These are phyloP conservation scores for Porpolomopsis calyptriformis DNA, from an alignment of 768 basidiomycete species.

Conservation along the genomic window DNA sequence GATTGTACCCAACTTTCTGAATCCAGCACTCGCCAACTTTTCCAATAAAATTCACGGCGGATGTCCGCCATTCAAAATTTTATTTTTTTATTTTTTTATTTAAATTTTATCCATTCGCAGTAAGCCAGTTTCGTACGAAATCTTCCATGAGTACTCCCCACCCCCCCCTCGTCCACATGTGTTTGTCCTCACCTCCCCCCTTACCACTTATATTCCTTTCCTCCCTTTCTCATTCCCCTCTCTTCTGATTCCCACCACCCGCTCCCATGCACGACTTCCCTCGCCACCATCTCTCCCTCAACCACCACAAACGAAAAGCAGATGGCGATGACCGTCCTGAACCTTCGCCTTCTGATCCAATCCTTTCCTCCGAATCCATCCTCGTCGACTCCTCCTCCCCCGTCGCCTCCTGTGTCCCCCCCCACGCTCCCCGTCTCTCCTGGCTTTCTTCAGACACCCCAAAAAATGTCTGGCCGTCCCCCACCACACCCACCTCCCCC, in stretches of 20 bases:
- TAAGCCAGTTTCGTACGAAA: too few relatives aligned
- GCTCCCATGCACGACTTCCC: slow-evolving; percentile 51
- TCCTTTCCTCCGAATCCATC: slow-evolving; percentile 20
- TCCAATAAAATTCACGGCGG: too few relatives aligned
- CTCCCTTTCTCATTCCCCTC: slow-evolving; percentile 14
- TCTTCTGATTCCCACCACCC: slow-evolving; percentile 5
- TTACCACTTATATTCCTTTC: slow-evolving; percentile 24
- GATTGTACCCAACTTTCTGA: too few relatives aligned
- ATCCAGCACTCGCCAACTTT: too few relatives aligned
- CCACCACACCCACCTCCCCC: background rate
- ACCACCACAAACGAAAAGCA: slow-evolving; percentile 62
- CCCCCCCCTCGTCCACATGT: slow-evolving; percentile 25
- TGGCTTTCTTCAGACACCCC: slow-evolving; percentile 19
- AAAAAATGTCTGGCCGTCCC: slow-evolving; percentile 17
- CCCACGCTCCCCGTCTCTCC: slow-evolving; percentile 29
- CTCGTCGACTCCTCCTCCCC: slow-evolving; percentile 15
- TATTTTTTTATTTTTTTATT: too few relatives aligned
- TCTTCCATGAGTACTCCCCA: background rate
- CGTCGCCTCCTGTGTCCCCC: background rate
- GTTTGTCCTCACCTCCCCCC: slow-evolving; percentile 29
- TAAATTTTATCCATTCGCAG: too few relatives aligned
- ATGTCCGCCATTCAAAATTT: too few relatives aligned
- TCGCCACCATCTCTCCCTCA: slow-evolving; percentile 33
- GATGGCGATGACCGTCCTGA: slow-evolving; percentile 37
- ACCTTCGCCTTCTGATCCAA: too few relatives aligned